A percentile compares a stretch with the other conserved stretches of the same genome.
Evolutionary conservation across 140 eudicot species (phyloP).

Genomic region (Oenanthe javanica): DNA sequence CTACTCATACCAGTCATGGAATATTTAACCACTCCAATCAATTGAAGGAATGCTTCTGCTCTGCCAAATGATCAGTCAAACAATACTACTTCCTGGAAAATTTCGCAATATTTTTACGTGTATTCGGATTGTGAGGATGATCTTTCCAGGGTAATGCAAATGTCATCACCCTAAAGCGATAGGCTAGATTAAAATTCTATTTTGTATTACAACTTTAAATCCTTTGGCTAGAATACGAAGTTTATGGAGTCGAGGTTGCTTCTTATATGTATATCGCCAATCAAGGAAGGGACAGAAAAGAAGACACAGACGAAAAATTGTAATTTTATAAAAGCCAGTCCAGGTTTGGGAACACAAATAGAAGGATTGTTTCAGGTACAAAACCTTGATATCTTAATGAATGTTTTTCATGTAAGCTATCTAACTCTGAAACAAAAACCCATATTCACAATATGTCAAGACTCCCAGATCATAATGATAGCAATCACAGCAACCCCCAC

Average conservation of each 20-base stretch:
- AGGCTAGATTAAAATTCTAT: too few species aligned
- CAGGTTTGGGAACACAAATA: not conserved
- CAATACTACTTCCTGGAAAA: not conserved
- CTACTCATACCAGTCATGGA: not conserved
- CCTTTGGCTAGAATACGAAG: not conserved
- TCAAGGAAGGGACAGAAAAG: not conserved
- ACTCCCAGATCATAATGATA: slow-evolving; percentile 22
- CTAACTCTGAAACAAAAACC: not conserved
- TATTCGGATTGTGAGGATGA: not conserved
- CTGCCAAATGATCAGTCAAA: not conserved
- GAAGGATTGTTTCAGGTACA: not conserved
- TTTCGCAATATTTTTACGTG: not conserved
- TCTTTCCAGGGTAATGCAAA: not conserved
- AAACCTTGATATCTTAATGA: not conserved
- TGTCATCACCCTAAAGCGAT: not conserved
- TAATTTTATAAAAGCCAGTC: not conserved
- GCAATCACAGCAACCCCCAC: slow-evolving; percentile 17
- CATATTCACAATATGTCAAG: not conserved
- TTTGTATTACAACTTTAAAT: not conserved
- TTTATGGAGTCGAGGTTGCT: not conserved
- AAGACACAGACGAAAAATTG: not conserved
- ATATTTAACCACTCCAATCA: not conserved
- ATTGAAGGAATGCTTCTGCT: not conserved
- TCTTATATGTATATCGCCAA: not conserved
- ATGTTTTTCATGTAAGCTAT: not conserved